These are phyloP conservation scores for Brassica cretica DNA, from an alignment of 345 rosid genomes.

Conservation along the genomic window DNA sequence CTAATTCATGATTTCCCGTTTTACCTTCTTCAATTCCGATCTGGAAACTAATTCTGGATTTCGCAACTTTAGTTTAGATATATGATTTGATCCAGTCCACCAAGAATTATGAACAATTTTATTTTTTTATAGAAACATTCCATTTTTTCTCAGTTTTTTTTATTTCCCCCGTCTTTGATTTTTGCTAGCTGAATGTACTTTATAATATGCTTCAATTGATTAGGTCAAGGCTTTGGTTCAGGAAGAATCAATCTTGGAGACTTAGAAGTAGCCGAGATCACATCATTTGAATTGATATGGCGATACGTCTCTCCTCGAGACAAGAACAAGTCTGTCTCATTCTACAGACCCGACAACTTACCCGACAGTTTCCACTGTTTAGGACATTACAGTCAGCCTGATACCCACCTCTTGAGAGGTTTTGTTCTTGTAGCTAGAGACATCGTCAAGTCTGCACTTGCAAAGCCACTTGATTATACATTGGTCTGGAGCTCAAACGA, in stretches of 20 bases:
- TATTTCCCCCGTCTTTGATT: background rate
- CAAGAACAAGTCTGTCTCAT: constrained; percentile 46
- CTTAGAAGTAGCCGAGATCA: constrained; percentile 57
- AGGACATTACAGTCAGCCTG: constrained; percentile 71
- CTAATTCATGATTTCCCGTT: too few species aligned
- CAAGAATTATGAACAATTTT: background rate
- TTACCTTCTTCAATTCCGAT: background rate
- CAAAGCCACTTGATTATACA: constrained; percentile 63
- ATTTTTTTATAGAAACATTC: background rate
- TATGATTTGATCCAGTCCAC: constrained; percentile 16
- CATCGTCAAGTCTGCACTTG: constrained; percentile 47
- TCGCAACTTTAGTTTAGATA: background rate
- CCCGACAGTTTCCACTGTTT: constrained; percentile 66
- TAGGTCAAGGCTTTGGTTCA: constrained; percentile 55
- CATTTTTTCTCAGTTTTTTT: background rate
- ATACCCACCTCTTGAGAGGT: constrained; percentile 40
- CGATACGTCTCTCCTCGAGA: constrained; percentile 37
- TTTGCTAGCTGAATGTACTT: too few species aligned
- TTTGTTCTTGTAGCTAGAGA: constrained; percentile 69
- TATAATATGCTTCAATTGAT: background rate
- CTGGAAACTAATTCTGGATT: background rate
- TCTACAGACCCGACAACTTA: constrained; percentile 60
- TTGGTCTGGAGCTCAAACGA: constrained; percentile 76
- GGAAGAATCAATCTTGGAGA: constrained; percentile 75
- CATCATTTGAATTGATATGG: constrained; percentile 68